Base-by-base conservation (phyloP, 2,329 filamentous ascomycete species). In the Teratosphaeria gauchensis region DNA sequence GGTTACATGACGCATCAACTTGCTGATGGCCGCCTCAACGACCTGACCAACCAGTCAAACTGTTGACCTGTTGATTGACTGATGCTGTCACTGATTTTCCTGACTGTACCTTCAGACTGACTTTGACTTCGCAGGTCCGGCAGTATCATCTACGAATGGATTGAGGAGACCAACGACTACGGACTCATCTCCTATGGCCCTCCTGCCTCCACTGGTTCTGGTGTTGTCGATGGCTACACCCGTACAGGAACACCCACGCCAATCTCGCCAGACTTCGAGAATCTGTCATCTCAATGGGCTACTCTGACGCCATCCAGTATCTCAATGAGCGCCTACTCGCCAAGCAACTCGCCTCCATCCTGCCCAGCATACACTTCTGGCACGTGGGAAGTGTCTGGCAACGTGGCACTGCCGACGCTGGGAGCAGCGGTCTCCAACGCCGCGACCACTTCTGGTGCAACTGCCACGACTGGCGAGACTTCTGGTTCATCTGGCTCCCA, bases 131-230 rank as follows among this genome's bases (percentile, higher is more conserved):
- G 12, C 52, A 31, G 55, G 67, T 91, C 88, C 56, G 90, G 90
- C 57, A 81, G 88, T 56, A 91, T 95, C 62, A 80, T 95, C 64
- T 95, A 95, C 74, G 90, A 95, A 71, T 95, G 90, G 90, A 90
- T 95, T 62, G 77, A 92, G 61, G 90, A 95, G 73, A 78, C 82
- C 55, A 95, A 95, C 73, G 74, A 89, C 68, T 95, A 95, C 72
- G 90, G 90, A 46, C 78, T 95, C 38, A 68, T 95, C 66, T 85
- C 81, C 21, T 95, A 95, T 70, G 89, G 87, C 0, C 76, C 82
- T 3, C 75, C 79, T 24, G 73, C 79, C 1, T 66, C 67, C 21
- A 66, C 72, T 1, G 63, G 62, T 53, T 68, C 56, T 30, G 57
- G 79, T 1, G 82, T 80, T n/a, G 77, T 81, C 14, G 89, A 84